These are phyloP conservation scores for Kwoniella europaea DNA, from an alignment of 768 basidiomycete genomes.

Conservation along the genomic window DNA sequence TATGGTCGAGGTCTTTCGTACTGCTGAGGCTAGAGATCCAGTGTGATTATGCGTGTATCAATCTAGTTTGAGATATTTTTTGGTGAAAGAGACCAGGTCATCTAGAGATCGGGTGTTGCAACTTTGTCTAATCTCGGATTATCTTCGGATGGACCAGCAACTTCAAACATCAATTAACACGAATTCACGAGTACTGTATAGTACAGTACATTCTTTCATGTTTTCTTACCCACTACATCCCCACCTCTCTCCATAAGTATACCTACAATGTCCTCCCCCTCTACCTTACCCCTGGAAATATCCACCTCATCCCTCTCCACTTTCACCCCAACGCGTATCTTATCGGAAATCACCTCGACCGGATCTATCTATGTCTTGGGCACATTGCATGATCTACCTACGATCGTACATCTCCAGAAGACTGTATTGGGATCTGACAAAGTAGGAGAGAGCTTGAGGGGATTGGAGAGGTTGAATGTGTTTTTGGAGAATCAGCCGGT, in stretches of 20 bases:
- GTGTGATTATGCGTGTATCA: too few relatives aligned
- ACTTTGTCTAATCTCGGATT: neutral
- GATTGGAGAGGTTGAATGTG: conserved; percentile 67
- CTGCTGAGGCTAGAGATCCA: too few relatives aligned
- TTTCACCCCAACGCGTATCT: conserved; percentile 7
- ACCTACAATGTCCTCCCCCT: neutral
- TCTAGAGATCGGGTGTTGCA: neutral
- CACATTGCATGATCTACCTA: conserved; percentile 10
- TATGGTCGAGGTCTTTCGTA: too few relatives aligned
- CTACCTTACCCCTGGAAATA: neutral
- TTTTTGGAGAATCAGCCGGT: conserved; percentile 78
- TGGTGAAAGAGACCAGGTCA: neutral
- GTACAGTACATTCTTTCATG: too few relatives aligned
- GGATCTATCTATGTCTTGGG: conserved; percentile 21
- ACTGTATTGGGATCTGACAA: conserved; percentile 38
- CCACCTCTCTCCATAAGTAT: neutral
- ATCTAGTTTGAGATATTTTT: too few relatives aligned
- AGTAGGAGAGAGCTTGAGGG: conserved; percentile 25
- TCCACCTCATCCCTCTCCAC: conserved; percentile 1
- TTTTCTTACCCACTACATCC: too few relatives aligned
- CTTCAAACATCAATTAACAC: too few relatives aligned
- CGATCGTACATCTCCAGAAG: conserved; percentile 45
- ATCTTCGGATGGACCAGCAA: neutral
- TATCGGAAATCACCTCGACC: conserved; percentile 15
- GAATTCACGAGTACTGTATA: too few relatives aligned